Conservation (phyloP, 192 early-diverging fungal species). For the Dissophora globulifera region DNA sequence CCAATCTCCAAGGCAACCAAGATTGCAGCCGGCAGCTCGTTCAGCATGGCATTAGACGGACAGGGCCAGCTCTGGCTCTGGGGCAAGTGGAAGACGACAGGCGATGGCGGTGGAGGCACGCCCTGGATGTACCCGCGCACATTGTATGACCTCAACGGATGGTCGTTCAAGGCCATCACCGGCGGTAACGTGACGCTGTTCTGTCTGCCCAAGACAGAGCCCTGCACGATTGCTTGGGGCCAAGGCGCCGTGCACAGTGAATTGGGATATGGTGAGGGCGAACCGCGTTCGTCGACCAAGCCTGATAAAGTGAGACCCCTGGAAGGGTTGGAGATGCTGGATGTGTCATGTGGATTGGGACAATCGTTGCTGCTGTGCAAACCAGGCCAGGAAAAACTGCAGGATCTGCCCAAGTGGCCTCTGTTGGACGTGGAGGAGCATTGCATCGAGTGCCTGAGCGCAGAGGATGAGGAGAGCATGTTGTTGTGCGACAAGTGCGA, state of each 20-base stretch:
- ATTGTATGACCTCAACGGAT: conserved; percentile 61
- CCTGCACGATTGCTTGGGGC: conserved; percentile 59
- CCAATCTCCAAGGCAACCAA: conserved; percentile 36
- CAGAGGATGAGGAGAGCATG: conserved; percentile 59
- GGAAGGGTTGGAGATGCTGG: conserved; percentile 51
- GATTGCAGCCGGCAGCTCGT: conserved; percentile 59
- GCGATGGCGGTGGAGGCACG: conserved; percentile 61
- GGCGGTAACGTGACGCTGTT: conserved; percentile 57
- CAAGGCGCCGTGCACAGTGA: conserved; percentile 55
- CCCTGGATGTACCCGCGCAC: conserved; percentile 63
- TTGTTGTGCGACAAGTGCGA: conserved; percentile 64
- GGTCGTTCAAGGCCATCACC: conserved; percentile 50
- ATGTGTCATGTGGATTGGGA: conserved; percentile 52
- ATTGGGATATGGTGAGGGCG: conserved; percentile 59
- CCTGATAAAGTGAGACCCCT: conserved; percentile 59
- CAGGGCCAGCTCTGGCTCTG: conserved; percentile 57
- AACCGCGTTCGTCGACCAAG: conserved; percentile 50
- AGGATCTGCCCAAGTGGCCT: conserved; percentile 62
- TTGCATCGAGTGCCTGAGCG: conserved; percentile 60
- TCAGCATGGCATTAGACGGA: conserved; percentile 60
- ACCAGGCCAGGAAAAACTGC: conserved; percentile 56
- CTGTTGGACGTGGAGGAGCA: conserved; percentile 51
- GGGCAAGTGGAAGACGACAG: conserved; percentile 66
- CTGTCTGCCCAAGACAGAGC: conserved; percentile 39
- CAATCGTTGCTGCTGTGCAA: conserved; percentile 56